phyloP scores from a whole-genome alignment of 768 basidiomycete genomes.

The Postia placenta region DNA sequence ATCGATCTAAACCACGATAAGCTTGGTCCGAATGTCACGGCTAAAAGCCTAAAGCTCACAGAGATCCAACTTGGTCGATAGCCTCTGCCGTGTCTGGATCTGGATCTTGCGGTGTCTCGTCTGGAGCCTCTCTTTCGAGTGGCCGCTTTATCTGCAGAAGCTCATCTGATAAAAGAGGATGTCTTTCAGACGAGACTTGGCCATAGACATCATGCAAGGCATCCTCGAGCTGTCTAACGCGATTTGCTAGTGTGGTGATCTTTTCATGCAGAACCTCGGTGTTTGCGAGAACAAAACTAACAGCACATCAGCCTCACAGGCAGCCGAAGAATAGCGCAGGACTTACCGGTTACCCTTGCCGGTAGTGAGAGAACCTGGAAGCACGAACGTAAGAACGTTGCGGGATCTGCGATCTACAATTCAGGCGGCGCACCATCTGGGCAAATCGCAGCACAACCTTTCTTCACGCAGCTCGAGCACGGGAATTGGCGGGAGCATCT shows the following conservation, averaged over 20 bases:
- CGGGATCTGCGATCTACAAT: slow-evolving; percentile 6
- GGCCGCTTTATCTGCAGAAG: slow-evolving; percentile 64
- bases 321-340: not conserved
- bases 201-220: slow-evolving; percentile 51
- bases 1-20: slow-evolving; percentile 40
- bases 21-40: slow-evolving; percentile 12
- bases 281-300: slow-evolving; percentile 65
- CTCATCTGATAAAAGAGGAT: slow-evolving; percentile 56
- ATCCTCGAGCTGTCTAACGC: slow-evolving; percentile 66
- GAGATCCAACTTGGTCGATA: slow-evolving; percentile 59
- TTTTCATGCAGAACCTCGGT: slow-evolving; percentile 67
- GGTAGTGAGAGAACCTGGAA: slow-evolving; percentile 58
- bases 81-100: slow-evolving; percentile 46
- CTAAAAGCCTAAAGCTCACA: slow-evolving; percentile 32
- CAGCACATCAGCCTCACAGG: not conserved
- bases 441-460: slow-evolving; percentile 51
- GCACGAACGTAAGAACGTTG: slow-evolving; percentile 1
- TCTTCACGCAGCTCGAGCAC: slow-evolving; percentile 37
- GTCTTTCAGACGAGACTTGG: slow-evolving; percentile 38
- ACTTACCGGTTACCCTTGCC: slow-evolving; percentile 66
- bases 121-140: slow-evolving; percentile 50
- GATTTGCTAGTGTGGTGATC: slow-evolving; percentile 51
- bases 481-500: slow-evolving; percentile 65
- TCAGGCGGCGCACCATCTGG: slow-evolving; percentile 38
- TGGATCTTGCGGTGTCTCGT: slow-evolving; percentile 29